Conservation (phyloP, 139 green algal species). For the Coelastrella sp. region DNA sequence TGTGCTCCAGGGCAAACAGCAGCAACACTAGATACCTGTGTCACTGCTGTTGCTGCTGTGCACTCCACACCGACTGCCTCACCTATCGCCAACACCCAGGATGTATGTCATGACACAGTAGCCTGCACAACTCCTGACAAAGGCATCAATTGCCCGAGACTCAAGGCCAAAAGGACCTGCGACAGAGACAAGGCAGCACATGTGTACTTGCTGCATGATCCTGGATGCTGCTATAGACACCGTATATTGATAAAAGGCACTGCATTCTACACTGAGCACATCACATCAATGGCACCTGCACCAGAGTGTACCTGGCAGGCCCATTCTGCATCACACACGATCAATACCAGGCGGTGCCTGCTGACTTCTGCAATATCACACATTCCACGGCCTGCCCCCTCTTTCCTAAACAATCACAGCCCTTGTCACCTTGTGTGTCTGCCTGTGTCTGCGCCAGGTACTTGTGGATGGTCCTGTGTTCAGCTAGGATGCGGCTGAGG, state of each 20-base stretch:
- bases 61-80: neutral
- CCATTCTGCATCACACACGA: too few relatives aligned
- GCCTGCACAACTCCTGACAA: constrained; percentile 94
- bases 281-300: too few relatives aligned
- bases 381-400: too few relatives aligned
- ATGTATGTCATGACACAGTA: constrained; percentile 99
- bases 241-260: neutral
- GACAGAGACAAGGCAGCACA: neutral
- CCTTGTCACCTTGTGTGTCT: constrained; percentile 38
- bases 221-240: too few relatives aligned
- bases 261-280: too few relatives aligned
- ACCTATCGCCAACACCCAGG: constrained; percentile 91
- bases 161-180: constrained; percentile 79
- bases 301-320: too few relatives aligned
- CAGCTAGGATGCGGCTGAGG: constrained; percentile 81
- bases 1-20: too few relatives aligned
- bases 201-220: neutral
- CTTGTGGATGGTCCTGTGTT: constrained; percentile 87
- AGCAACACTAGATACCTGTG: neutral
- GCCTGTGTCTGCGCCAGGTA: constrained; percentile 76
- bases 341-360: too few relatives aligned
- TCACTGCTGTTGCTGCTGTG: neutral
- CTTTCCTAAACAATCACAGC: too few relatives aligned
- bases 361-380: too few relatives aligned
- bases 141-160: constrained; percentile 81